phyloP scores from a whole-genome alignment of 176 grass and related monocot genomes.

The Bonia amplexicaulis region DNA sequence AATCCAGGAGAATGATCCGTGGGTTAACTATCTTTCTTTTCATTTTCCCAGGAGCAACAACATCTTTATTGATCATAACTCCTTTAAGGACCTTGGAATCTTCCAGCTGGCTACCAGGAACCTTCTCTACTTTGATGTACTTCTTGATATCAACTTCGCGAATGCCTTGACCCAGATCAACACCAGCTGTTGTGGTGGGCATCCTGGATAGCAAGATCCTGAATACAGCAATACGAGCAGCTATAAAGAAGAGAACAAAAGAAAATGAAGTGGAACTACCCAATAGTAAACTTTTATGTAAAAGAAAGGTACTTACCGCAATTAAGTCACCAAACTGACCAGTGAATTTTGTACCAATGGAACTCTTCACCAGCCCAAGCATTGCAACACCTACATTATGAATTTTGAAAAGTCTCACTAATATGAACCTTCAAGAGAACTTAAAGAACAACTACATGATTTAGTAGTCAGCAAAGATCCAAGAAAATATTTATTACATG shows the following conservation, averaged over 20 bases:
- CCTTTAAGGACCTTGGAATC: conserved; percentile 90
- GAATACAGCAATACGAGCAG: conserved; percentile 9
- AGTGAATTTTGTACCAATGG: conserved; percentile 96
- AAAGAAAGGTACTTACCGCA: conserved; percentile 54
- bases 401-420: background rate
- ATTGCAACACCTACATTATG: conserved; percentile 47
- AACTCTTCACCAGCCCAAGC: conserved; percentile 83
- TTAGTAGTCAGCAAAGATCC: background rate
- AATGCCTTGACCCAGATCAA: conserved; percentile 90
- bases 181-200: conserved; percentile 78
- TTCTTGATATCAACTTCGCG: conserved; percentile 97
- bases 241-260: background rate
- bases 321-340: conserved; percentile 89
- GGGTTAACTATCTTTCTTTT: conserved; percentile 86
- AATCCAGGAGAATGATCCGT: conserved; percentile 81
- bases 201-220: conserved; percentile 98
- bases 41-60: conserved; percentile 96
- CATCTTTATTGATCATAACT: conserved; percentile 97
- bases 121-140: conserved; percentile 95
- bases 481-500: background rate
- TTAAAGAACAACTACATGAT: background rate
- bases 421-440: background rate
- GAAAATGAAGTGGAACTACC: background rate
- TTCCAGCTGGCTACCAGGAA: conserved; percentile 90
- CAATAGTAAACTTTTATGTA: background rate